These are phyloP conservation scores for Spongospora subterranea DNA, from an alignment of 208 protist species.

Conservation along the genomic window DNA sequence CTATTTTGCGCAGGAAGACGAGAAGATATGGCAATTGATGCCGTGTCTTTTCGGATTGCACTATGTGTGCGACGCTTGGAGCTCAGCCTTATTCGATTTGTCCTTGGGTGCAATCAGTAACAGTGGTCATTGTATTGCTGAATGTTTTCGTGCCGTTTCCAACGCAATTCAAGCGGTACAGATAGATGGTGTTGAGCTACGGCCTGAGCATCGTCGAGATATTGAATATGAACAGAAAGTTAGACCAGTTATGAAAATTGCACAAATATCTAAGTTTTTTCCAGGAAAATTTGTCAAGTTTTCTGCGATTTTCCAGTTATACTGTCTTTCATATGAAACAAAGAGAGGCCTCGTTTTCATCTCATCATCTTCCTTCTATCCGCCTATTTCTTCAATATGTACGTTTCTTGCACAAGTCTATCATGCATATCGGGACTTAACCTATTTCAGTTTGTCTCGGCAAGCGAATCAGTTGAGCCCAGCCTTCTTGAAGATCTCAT, in stretches of 20 bases:
- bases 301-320: not conserved
- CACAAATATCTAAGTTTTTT: too few relatives aligned
- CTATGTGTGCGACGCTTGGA: not conserved
- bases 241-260: too few relatives aligned
- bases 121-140: constrained; percentile 2
- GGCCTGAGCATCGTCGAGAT: too few relatives aligned
- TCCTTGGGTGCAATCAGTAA: not conserved
- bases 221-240: too few relatives aligned
- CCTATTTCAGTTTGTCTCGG: not conserved
- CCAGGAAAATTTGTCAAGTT: not conserved
- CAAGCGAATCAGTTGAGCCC: not conserved
- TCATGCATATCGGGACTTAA: not conserved
- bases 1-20: not conserved
- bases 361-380: not conserved
- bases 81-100: not conserved
- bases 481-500: not conserved
- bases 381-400: not conserved
- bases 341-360: not conserved
- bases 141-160: not conserved
- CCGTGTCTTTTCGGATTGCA: not conserved
- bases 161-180: not conserved
- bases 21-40: not conserved
- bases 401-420: not conserved
- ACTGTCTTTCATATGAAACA: not conserved
- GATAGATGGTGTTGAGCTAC: not conserved